Evolutionary conservation across 768 basidiomycete species (phyloP), one percentile per base, ranked within the genome.

Genomic region (Russula earlei): DNA sequence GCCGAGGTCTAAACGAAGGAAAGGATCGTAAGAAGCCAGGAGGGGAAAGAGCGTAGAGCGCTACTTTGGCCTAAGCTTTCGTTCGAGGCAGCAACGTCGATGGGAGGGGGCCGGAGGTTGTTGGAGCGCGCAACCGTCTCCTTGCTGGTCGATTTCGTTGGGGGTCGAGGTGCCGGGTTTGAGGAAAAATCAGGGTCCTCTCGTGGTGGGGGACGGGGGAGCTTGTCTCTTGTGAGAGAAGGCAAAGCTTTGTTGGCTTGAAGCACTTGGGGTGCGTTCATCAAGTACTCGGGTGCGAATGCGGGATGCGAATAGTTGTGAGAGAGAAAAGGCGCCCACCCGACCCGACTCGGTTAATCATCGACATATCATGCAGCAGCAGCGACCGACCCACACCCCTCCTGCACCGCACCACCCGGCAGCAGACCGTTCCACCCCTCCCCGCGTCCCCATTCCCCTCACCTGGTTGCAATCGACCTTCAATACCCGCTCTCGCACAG

Each of bases 401-500:
- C 31, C 31, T 33, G 31, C 31, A 7, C 31, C 31, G 1, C 11
- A 7, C 14, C 34, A 10, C 3, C 12, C 0, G 14, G 2, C 17
- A 24, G 24, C 24, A 15, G 14, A 22, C 24, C 25, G 3, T 44
- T 24, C 43, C 4, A 27, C n/a, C 44, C 55, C 46, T 25, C 55
- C 52, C 24, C 47, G 42, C 41, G 46, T 72, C 66, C 63, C 68
- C 42, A 67, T 71, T 62, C 60, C 70, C 27, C 56, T 68, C 51
- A 54, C 61, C 27, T 77, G 75, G 74, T 60, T 77, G 15, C 69
- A 70, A 52, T 57, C 63, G 40, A 78, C 77, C 3, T 83, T 85
- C 64, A 59, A 62, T 44, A 72, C 74, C 12, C 74, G 71, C 49
- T 20, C 68, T 14, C 62, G 61, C 14, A 68, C 75, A 49, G 76